These are phyloP conservation scores for Pseudogymnoascus sp. DNA, from an alignment of 2,329 filamentous ascomycete species.

Conservation along the genomic window DNA sequence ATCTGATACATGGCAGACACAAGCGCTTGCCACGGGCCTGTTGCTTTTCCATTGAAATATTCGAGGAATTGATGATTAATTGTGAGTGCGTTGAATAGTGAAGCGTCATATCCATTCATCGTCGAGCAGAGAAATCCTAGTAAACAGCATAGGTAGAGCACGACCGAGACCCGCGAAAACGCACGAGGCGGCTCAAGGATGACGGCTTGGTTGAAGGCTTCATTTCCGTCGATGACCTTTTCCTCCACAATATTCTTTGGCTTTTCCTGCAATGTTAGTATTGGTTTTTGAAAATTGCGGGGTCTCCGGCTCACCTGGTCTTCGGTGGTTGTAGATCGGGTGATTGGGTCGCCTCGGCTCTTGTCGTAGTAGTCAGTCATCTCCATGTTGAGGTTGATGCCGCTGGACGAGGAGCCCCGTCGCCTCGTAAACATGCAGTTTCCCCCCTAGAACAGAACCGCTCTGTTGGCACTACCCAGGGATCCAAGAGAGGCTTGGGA, in stretches of 20 bases:
- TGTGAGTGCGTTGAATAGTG: constrained; percentile 40
- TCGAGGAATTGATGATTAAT: constrained; percentile 35
- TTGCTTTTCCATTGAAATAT: constrained; percentile 34
- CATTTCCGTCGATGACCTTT: constrained; percentile 42
- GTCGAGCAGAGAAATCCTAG: constrained; percentile 42
- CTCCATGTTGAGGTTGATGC: constrained; percentile 13
- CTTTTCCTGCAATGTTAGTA: background rate
- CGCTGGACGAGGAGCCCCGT: constrained; percentile 5
- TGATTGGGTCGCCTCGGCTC: constrained; percentile 5
- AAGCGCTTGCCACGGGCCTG: constrained; percentile 41
- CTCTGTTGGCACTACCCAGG: background rate
- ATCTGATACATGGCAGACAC: constrained; percentile 46
- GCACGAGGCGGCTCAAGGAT: constrained; percentile 42
- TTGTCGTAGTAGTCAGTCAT: constrained; percentile 5
- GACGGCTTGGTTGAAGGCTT: constrained; percentile 47
- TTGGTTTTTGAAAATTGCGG: background rate
- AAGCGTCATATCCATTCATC: constrained; percentile 46
- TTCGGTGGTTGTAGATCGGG: background rate
- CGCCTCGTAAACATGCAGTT: background rate
- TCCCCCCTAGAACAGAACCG: background rate
- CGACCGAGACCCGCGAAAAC: constrained; percentile 32
- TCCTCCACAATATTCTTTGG: background rate
- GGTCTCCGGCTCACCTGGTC: background rate
- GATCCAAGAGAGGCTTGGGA: background rate
- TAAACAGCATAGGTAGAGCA: constrained; percentile 38